These are phyloP conservation scores for Spizellomyces sp. DNA, from an alignment of 192 early-diverging fungal species.

Conservation along the genomic window DNA sequence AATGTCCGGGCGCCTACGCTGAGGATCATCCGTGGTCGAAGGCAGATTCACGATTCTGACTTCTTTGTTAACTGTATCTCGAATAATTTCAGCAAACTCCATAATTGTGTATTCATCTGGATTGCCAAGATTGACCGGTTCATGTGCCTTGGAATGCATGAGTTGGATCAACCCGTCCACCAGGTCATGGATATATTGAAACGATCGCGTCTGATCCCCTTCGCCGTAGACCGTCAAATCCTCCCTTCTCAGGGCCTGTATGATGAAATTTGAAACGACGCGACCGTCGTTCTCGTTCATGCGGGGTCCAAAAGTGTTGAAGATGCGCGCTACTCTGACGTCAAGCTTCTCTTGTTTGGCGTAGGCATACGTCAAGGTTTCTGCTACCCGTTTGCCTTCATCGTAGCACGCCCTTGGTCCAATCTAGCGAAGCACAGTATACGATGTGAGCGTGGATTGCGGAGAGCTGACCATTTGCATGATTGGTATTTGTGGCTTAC, in stretches of 20 bases:
- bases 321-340: conserved; percentile 77
- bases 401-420: conserved; percentile 86
- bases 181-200: conserved; percentile 84
- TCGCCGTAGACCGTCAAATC: conserved; percentile 80
- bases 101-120: conserved; percentile 81
- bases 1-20: conserved; percentile 77
- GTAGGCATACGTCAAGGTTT: conserved; percentile 79
- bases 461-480: no score
- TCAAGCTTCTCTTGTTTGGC: conserved; percentile 74
- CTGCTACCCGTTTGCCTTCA: conserved; percentile 85
- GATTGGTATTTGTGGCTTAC: conserved; percentile 11
- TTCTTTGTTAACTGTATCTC: conserved; percentile 59
- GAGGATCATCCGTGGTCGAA: conserved; percentile 74
- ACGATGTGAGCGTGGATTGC: no score
- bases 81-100: conserved; percentile 77
- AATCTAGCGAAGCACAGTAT: conserved; percentile 41
- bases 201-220: conserved; percentile 77
- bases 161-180: conserved; percentile 78
- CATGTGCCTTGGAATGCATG: conserved; percentile 67
- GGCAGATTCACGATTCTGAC: conserved; percentile 65
- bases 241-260: conserved; percentile 76
- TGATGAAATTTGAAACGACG: conserved; percentile 85
- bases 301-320: conserved; percentile 81
- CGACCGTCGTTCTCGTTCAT: conserved; percentile 85
- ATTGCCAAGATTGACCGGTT: conserved; percentile 82